Evolutionary conservation across 352 stramenopile genomes (phyloP), one percentile per base, ranked within the genome.

Genomic region (Pythium aquatile): DNA sequence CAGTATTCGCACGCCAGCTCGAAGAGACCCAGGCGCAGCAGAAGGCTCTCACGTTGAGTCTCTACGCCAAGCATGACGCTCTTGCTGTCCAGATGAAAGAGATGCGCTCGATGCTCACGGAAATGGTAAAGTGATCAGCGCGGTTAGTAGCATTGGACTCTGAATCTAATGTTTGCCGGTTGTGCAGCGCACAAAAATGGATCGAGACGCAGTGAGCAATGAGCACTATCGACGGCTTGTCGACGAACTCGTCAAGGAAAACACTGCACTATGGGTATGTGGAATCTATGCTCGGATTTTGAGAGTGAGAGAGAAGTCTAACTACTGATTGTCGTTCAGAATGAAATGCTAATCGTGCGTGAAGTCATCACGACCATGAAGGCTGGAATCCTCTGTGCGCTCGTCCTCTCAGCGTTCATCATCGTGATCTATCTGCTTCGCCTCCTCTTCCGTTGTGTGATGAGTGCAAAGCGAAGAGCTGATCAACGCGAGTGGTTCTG

Each of bases 351-450:
- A 2, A 71, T 91, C 24, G 77, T 94, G 20, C 84, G 83, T 10
- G 78, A 91, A 58, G 81, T 94, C 55, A 94, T 94, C 63, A 90
- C 77, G n/a, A 91, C 85, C 7, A 94, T 94, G 85, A 94, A 94
- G 61, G 85, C 81, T 24, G 83, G 78, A 16, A 94, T 94, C 52
- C 62, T 94, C 7, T 89, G 79, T 39, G 83, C 85, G 29, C 77
- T 94, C 37, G 58, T 88, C 13, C 57, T 94, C 6, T 94, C 85
- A 13, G 76, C 73, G 3, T 74, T 83, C 57, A 87, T 91, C 61
- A 91, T 94, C 52, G 46, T 78, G 6, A 83, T 94, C 57, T 94
- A 89, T 54, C 42, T 94, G 30, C 66, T 90, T 47, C 79, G 85
- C 1, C 66, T 90, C 10, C 63, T 94, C 17, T 78, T 90, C 30